A percentile compares a stretch with the other conserved stretches of the same genome.
Conservation (phyloP, 2,329 filamentous ascomycete species). For the Arthrobotrys entomopaga region DNA sequence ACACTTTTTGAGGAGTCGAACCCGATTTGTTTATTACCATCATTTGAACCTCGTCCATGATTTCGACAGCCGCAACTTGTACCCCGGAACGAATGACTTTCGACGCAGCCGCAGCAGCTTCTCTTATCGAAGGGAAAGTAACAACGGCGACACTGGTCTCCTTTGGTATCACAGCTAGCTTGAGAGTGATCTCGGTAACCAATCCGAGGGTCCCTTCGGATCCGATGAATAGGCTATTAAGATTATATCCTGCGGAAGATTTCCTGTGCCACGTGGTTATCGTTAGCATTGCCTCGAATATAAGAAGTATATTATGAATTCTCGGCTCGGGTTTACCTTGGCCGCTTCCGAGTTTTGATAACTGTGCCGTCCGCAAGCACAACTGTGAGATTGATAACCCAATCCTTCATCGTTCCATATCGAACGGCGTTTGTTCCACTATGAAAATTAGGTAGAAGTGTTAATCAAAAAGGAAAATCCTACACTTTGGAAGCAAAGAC, state of each 20-base stretch:
- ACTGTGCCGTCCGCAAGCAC: slow-evolving; percentile 90
- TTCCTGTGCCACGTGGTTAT: slow-evolving; percentile 67
- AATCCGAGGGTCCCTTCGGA: slow-evolving; percentile 91
- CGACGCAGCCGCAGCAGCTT: slow-evolving; percentile 78
- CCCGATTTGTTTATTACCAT: slow-evolving; percentile 79
- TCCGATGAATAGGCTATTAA: slow-evolving; percentile 88
- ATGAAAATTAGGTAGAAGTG: slow-evolving; percentile 61
- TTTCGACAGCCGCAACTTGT: slow-evolving; percentile 80
- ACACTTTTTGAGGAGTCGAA: slow-evolving; percentile 73
- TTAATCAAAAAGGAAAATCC: not conserved
- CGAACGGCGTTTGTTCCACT: slow-evolving; percentile 88
- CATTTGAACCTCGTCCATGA: slow-evolving; percentile 92
- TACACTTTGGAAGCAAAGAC: not conserved
- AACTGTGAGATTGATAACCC: slow-evolving; percentile 86
- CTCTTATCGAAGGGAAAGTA: slow-evolving; percentile 78
- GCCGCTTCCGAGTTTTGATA: slow-evolving; percentile 87
- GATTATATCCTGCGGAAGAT: slow-evolving; percentile 89
- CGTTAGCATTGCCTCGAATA: not conserved
- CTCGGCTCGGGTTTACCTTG: slow-evolving; percentile 62
- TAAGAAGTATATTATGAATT: not conserved
- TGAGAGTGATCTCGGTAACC: slow-evolving; percentile 89
- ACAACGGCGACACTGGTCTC: slow-evolving; percentile 84
- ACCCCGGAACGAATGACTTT: slow-evolving; percentile 79
- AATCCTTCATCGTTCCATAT: slow-evolving; percentile 94
- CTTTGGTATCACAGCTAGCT: slow-evolving; percentile 82